These are phyloP conservation scores for Pseudopithomyces maydicus DNA, from an alignment of 2,329 filamentous ascomycete species.

Conservation along the genomic window DNA sequence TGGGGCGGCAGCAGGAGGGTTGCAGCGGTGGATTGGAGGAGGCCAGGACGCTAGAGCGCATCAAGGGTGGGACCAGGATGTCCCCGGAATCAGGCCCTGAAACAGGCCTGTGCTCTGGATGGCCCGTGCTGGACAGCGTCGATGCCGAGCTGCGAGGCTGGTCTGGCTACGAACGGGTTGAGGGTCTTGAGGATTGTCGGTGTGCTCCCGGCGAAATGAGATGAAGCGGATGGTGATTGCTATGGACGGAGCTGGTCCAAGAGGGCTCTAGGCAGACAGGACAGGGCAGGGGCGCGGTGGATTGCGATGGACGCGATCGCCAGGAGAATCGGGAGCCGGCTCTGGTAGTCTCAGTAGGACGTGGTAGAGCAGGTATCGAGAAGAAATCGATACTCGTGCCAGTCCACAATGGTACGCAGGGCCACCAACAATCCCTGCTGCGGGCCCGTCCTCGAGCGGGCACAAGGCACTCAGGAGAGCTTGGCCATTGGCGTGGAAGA, in stretches of 20 bases:
- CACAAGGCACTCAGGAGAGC: neutral
- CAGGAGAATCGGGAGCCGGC: neutral
- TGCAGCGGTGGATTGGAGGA: neutral
- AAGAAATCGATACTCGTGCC: slow-evolving; percentile 2
- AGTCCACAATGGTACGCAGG: slow-evolving; percentile 1
- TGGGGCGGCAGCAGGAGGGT: neutral
- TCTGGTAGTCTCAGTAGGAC: neutral
- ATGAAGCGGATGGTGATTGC: neutral
- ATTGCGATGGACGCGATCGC: slow-evolving; percentile 3
- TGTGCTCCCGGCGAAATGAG: neutral
- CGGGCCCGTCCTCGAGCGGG: neutral
- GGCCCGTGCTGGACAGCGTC: slow-evolving; percentile 1
- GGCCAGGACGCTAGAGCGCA: neutral
- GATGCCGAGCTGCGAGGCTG: neutral
- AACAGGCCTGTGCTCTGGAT: neutral
- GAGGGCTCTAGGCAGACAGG: neutral
- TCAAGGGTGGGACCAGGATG: neutral
- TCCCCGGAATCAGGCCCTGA: neutral
- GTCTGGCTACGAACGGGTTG: neutral
- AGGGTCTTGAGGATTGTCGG: neutral
- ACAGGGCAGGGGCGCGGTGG: neutral
- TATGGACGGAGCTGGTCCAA: neutral
- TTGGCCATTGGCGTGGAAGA: neutral
- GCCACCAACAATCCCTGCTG: neutral
- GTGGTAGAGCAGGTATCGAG: neutral